These are phyloP conservation scores for Scenedesmus sp. DNA, from an alignment of 163 green algal genomes.

Conservation along the genomic window DNA sequence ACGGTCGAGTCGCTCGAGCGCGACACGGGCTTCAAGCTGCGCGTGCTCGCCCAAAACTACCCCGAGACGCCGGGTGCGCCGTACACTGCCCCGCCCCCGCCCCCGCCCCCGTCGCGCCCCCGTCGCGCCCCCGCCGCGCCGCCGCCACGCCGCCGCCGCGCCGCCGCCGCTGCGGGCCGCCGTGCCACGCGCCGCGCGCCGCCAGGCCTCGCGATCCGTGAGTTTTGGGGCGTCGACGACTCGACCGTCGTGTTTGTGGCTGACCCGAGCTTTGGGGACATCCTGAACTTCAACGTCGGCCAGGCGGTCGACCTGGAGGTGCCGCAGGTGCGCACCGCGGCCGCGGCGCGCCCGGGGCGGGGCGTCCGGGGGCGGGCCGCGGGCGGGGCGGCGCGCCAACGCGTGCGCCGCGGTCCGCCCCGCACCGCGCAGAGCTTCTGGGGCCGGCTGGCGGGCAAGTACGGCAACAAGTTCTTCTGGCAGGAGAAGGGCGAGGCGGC, in stretches of 20 bases:
- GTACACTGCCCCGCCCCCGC: not conserved
- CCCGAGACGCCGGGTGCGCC: constrained; percentile 87
- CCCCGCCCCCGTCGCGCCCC: not conserved
- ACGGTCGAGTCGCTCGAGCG: constrained; percentile 76
- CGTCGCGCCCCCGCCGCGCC: no score
- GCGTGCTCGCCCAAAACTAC: constrained; percentile 97
- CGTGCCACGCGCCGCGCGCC: no score
- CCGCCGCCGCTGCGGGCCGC: not conserved
- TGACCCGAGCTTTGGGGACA: constrained; percentile 93
- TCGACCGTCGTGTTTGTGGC: constrained; percentile 96
- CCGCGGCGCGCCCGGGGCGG: no score
- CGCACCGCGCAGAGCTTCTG: constrained; percentile 94
- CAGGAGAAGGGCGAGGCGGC: constrained; percentile 86
- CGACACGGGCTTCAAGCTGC: constrained; percentile 95
- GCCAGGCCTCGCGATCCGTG: constrained; percentile 89
- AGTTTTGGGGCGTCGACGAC: constrained; percentile 97
- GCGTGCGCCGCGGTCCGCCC: no score
- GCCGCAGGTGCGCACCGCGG: constrained; percentile 75
- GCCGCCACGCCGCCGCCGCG: no score
- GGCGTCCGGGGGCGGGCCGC: not conserved
- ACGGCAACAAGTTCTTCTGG: constrained; percentile 97
- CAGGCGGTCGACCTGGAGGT: constrained; percentile 91
- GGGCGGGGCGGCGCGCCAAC: not conserved
- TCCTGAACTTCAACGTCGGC: constrained; percentile 99
- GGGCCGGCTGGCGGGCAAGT: constrained; percentile 90